A percentile compares a stretch with the other conserved stretches of the same genome.
phyloP scores from a whole-genome alignment of 75 land plant species.

The Pinus albicaulis region DNA sequence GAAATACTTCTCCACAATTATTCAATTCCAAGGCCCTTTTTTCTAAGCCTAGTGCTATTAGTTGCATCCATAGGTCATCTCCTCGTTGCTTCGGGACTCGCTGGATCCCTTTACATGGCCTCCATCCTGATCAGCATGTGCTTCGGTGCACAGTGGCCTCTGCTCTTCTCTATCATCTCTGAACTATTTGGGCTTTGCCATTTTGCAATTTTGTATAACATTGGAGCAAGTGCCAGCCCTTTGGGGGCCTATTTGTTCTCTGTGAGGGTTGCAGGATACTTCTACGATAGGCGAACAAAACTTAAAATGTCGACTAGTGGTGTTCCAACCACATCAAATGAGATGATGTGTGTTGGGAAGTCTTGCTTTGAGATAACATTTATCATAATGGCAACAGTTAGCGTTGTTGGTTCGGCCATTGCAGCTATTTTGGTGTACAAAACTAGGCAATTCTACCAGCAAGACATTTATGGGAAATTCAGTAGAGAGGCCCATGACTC shows the following conservation, averaged over 20 bases:
- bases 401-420: conserved; percentile 22
- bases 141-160: conserved; percentile 44
- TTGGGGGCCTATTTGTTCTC: conserved; percentile 15
- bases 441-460: conserved; percentile 45
- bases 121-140: conserved; percentile 30
- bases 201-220: conserved; percentile 26
- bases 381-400: conserved; percentile 52
- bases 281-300: conserved; percentile 21
- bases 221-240: conserved; percentile 14
- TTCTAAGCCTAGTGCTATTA: conserved; percentile 20
- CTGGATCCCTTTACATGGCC: conserved; percentile 32
- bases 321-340: background rate
- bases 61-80: conserved; percentile 21
- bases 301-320: background rate
- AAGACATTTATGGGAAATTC: conserved; percentile 49
- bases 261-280: conserved; percentile 22
- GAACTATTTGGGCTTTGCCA: conserved; percentile 34
- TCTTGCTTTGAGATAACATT: conserved; percentile 47
- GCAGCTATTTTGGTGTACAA: conserved; percentile 36
- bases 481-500: background rate
- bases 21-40: conserved; percentile 17
- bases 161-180: conserved; percentile 29
- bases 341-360: conserved; percentile 38
- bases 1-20: conserved; percentile 23
- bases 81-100: conserved; percentile 14